Conservation (phyloP, 495 filamentous ascomycete genomes). For the Daldinia vernicosa region DNA sequence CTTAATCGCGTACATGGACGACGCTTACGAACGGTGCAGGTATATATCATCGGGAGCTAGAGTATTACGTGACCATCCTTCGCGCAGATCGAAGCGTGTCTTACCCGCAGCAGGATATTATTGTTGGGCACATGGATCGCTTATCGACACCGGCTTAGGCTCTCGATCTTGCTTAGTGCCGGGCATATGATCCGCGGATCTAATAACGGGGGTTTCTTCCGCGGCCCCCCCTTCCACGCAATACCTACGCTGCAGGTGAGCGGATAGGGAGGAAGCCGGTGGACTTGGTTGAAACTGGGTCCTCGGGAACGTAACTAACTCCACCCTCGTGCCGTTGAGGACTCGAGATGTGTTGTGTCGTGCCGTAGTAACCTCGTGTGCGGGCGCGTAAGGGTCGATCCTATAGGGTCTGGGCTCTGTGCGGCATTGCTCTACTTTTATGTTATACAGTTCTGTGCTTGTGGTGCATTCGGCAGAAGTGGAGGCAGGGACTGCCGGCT, state of each 20-base stretch:
- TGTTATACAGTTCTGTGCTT: constrained; percentile 19
- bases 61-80: neutral
- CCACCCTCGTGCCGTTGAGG: constrained; percentile 7
- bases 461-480: constrained; percentile 22
- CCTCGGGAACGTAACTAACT: neutral
- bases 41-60: neutral
- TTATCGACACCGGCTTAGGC: neutral
- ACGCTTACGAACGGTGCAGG: constrained; percentile 6
- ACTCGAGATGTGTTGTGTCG: constrained; percentile 38
- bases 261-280: neutral
- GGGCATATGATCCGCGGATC: neutral
- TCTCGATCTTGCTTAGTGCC: neutral
- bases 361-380: constrained; percentile 13
- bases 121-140: neutral
- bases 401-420: constrained; percentile 12
- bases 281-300: neutral
- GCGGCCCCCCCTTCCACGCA: neutral
- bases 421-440: constrained; percentile 8
- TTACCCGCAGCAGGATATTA: constrained; percentile 3
- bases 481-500: neutral
- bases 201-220: neutral
- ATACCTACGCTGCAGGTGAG: neutral
- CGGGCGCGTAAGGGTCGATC: neutral
- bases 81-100: neutral
- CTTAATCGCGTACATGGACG: constrained; percentile 21